Evolutionary conservation across 2,329 filamentous ascomycete genomes (phyloP).

Genomic region (Verticillium isaacii): DNA sequence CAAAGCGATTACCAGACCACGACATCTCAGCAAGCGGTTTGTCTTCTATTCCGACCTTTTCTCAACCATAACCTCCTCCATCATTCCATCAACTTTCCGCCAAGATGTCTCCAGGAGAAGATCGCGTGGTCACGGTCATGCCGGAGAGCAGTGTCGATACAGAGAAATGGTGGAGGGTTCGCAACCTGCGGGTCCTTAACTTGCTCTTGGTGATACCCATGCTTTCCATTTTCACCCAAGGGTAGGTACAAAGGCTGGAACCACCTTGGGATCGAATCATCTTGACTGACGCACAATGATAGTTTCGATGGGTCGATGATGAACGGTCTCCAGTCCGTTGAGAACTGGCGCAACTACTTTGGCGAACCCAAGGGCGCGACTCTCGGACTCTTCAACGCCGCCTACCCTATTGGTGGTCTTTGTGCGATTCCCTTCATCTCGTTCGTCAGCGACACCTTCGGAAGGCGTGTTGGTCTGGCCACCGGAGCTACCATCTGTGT

Average conservation of each 20-base stretch:
- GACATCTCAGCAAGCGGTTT: too few relatives aligned
- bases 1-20: too few relatives aligned
- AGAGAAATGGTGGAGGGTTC: background rate
- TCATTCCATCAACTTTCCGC: background rate
- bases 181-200: background rate
- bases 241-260: background rate
- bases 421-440: background rate
- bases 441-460: background rate
- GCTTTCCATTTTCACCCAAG: background rate
- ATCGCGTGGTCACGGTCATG: background rate
- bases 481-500: background rate
- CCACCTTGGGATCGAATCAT: background rate
- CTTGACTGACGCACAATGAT: too few relatives aligned
- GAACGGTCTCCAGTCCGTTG: constrained; percentile 37
- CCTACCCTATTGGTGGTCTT: constrained; percentile 26
- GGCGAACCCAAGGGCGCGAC: constrained; percentile 26
- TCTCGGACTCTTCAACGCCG: constrained; percentile 30
- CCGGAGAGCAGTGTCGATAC: constrained; percentile 1
- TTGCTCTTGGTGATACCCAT: background rate
- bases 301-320: constrained; percentile 27
- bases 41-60: too few relatives aligned
- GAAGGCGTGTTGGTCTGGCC: background rate
- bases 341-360: constrained; percentile 35
- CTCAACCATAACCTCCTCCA: too few relatives aligned
- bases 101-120: background rate